Conservation (phyloP, 2,329 filamentous ascomycete genomes). For the Alternaria incomplexa region DNA sequence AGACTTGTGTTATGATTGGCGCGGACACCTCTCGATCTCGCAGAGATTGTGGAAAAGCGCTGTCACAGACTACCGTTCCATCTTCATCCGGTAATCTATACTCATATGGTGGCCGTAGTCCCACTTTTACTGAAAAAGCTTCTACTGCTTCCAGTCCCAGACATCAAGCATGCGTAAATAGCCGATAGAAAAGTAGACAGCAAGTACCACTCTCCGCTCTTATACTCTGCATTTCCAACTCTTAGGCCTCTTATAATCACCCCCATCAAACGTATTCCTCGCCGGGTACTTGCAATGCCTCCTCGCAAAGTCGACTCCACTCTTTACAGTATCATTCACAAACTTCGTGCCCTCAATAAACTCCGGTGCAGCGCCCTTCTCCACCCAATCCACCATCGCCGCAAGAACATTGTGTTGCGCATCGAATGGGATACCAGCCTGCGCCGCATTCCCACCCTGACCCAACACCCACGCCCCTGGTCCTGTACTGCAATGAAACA, state of each 20-base stretch:
- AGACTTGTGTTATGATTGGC: no score
- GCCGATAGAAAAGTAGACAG: no score
- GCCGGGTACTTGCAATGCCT: constrained; percentile 51
- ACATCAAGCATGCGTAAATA: no score
- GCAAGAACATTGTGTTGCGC: constrained; percentile 37
- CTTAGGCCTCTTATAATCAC: constrained; percentile 36
- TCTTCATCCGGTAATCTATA: no score
- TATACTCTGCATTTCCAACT: constrained; percentile 24
- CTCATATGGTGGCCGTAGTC: no score
- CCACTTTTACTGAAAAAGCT: no score
- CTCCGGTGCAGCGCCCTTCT: constrained; percentile 46
- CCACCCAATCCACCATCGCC: constrained; percentile 56
- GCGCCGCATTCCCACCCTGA: constrained; percentile 26
- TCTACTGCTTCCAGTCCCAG: no score
- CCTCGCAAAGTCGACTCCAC: constrained; percentile 54
- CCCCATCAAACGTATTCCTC: constrained; percentile 8
- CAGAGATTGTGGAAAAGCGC: no score
- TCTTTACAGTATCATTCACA: constrained; percentile 47
- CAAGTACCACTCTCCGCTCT: no score
- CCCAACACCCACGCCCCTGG: constrained; percentile 50
- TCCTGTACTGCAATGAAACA: constrained; percentile 59
- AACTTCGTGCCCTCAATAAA: constrained; percentile 37
- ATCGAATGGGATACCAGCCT: constrained; percentile 23
- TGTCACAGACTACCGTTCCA: no score
- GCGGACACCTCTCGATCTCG: no score